Conservation (phyloP, 164 flowering plant genomes). For the Annona cherimola region DNA sequence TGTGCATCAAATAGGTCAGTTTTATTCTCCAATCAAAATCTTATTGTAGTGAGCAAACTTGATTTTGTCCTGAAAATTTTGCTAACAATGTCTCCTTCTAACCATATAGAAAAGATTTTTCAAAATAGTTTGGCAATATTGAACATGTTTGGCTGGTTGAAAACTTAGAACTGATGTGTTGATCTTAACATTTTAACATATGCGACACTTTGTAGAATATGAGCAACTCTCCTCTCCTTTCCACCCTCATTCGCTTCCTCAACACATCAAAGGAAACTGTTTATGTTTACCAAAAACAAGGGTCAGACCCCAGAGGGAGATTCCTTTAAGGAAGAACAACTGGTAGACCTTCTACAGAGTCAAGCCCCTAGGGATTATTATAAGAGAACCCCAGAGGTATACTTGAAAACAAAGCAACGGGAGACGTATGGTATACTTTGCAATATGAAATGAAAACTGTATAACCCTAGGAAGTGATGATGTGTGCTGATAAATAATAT, state of each 20-base stretch:
- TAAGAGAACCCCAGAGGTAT: too few relatives aligned
- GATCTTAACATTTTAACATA: neutral
- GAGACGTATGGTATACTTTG: too few relatives aligned
- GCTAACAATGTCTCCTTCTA: neutral
- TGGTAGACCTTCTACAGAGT: too few relatives aligned
- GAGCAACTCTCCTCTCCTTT: neutral
- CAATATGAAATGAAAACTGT: too few relatives aligned
- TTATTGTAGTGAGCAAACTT: neutral
- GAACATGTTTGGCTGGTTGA: neutral
- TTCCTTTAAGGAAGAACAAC: too few relatives aligned
- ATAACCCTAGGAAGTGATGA: too few relatives aligned
- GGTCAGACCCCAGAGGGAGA: too few relatives aligned
- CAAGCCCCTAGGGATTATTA: too few relatives aligned
- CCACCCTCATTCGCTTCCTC: too few relatives aligned
- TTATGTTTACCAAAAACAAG: neutral
- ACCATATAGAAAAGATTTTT: neutral
- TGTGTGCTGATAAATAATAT: too few relatives aligned
- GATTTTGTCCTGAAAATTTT: neutral
- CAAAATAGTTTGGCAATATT: neutral
- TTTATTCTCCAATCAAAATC: neutral
- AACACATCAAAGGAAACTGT: neutral
- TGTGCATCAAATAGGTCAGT: conserved; percentile 82
- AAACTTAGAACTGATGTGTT: neutral
- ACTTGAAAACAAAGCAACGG: too few relatives aligned
- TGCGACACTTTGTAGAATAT: neutral